These are phyloP conservation scores for Ceratocystis variospora DNA, from an alignment of 2,329 filamentous ascomycete genomes.

Conservation along the genomic window DNA sequence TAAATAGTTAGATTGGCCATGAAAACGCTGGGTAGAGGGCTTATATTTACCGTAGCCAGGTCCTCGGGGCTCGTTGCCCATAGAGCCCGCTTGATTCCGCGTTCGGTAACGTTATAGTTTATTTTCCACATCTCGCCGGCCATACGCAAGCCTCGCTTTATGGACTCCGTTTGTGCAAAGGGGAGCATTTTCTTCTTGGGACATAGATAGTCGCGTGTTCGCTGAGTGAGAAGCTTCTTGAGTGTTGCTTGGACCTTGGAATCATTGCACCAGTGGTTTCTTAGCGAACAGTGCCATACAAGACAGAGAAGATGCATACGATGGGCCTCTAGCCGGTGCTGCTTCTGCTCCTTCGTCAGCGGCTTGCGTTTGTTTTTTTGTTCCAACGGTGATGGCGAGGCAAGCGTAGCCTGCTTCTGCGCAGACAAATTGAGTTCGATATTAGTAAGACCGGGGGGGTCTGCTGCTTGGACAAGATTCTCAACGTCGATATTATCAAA, in stretches of 20 bases:
- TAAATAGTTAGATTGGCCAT: conserved; percentile 6
- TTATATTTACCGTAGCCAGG: conserved; percentile 38
- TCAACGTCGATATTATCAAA: conserved; percentile 39
- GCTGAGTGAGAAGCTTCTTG: conserved; percentile 49
- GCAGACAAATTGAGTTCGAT: conserved; percentile 38
- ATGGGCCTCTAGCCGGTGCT: conserved; percentile 58
- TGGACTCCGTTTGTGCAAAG: conserved; percentile 59
- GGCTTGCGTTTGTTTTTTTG: conserved; percentile 31
- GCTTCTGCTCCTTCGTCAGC: conserved; percentile 40
- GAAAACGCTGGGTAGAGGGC: neutral
- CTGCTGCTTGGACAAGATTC: conserved; percentile 19
- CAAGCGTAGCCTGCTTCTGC: neutral
- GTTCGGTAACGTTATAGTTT: conserved; percentile 56
- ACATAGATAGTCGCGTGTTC: conserved; percentile 52
- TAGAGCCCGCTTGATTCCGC: conserved; percentile 53
- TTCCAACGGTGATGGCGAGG: neutral
- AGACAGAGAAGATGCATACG: conserved; percentile 76
- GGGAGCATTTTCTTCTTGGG: conserved; percentile 55
- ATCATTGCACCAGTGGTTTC: conserved; percentile 87
- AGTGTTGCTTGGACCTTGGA: conserved; percentile 50
- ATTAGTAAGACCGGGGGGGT: conserved; percentile 23
- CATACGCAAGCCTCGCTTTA: conserved; percentile 65
- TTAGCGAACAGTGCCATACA: conserved; percentile 57
- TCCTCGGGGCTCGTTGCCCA: conserved; percentile 61
- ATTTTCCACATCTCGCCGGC: conserved; percentile 52